These are phyloP conservation scores for Fusarium sp. DNA, from an alignment of 2,329 filamentous ascomycete genomes.

Conservation along the genomic window DNA sequence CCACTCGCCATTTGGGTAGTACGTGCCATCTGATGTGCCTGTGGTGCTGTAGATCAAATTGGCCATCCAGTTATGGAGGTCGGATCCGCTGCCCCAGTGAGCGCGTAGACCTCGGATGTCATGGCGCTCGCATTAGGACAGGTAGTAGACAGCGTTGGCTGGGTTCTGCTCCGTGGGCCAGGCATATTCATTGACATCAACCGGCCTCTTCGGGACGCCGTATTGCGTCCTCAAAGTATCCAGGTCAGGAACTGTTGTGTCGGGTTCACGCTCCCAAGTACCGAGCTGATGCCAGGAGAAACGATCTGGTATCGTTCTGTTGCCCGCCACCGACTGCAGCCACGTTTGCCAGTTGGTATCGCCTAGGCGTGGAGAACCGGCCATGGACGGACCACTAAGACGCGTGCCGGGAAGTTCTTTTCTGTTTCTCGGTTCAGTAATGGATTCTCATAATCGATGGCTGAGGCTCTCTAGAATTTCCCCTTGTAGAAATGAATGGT, in stretches of 20 bases:
- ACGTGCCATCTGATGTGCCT: not conserved
- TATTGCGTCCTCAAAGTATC: not conserved
- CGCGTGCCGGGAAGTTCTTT: not conserved
- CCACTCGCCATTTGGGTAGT: not conserved
- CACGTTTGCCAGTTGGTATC: not conserved
- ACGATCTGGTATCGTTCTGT: not conserved
- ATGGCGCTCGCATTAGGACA: not conserved
- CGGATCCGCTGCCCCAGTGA: not conserved
- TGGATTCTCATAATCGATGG: too few relatives aligned
- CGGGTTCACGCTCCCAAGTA: not conserved
- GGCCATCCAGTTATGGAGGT: not conserved
- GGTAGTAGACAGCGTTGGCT: conserved; percentile 1
- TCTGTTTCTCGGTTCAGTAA: not conserved
- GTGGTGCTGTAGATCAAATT: not conserved
- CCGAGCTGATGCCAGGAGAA: conserved; percentile 4
- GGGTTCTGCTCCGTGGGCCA: not conserved
- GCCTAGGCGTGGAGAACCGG: not conserved
- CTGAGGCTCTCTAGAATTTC: too few relatives aligned
- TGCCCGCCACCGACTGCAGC: not conserved
- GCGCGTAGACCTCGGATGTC: not conserved
- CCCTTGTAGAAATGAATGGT: too few relatives aligned
- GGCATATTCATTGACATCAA: not conserved
- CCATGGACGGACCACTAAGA: not conserved
- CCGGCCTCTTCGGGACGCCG: not conserved
- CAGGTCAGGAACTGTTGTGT: not conserved